A percentile compares a stretch with the other conserved stretches of the same genome.
These are phyloP conservation scores for Entomophthora muscae DNA, from an alignment of 371 early-diverging fungal genomes.

Conservation along the genomic window DNA sequence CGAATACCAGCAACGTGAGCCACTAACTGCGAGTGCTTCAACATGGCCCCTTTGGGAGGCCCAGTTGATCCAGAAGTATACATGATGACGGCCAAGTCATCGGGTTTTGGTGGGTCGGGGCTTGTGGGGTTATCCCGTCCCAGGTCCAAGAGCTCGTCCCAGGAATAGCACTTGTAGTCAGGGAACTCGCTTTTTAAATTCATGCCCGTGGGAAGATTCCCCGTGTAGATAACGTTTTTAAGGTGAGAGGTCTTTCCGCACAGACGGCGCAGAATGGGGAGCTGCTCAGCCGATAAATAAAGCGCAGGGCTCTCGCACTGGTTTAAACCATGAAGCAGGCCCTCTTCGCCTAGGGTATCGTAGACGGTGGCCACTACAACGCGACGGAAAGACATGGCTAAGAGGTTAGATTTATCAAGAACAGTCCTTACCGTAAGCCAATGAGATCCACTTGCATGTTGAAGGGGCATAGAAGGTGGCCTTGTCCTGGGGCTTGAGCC, in stretches of 20 bases:
- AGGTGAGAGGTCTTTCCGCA: constrained; percentile 35
- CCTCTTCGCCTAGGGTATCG: constrained; percentile 81
- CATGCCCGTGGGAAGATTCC: constrained; percentile 10
- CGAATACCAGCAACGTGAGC: constrained; percentile 44
- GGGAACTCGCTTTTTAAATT: constrained; percentile 13
- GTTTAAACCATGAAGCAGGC: constrained; percentile 65
- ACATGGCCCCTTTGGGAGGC: constrained; percentile 71
- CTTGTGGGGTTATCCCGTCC: constrained; percentile 41
- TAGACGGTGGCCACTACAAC: constrained; percentile 71
- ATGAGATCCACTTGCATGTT: constrained; percentile 16
- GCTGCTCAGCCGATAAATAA: constrained; percentile 62
- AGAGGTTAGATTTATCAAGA: constrained; percentile 14
- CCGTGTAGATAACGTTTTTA: constrained; percentile 55
- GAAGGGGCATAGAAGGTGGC: constrained; percentile 7
- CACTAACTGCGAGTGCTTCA: constrained; percentile 70
- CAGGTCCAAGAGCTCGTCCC: constrained; percentile 35
- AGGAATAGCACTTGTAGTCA: constrained; percentile 22
- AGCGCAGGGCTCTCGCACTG: constrained; percentile 59
- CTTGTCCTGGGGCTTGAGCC: constrained; percentile 3
- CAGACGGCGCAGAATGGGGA: constrained; percentile 43
- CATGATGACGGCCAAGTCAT: constrained; percentile 80
- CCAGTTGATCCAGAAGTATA: constrained; percentile 95
- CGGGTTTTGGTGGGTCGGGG: constrained; percentile 28
- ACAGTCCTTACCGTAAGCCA: constrained; percentile 18
- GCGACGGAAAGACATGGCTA: constrained; percentile 38